These are phyloP conservation scores for Mortierella polycephala DNA, from an alignment of 371 early-diverging fungal species.

Conservation along the genomic window DNA sequence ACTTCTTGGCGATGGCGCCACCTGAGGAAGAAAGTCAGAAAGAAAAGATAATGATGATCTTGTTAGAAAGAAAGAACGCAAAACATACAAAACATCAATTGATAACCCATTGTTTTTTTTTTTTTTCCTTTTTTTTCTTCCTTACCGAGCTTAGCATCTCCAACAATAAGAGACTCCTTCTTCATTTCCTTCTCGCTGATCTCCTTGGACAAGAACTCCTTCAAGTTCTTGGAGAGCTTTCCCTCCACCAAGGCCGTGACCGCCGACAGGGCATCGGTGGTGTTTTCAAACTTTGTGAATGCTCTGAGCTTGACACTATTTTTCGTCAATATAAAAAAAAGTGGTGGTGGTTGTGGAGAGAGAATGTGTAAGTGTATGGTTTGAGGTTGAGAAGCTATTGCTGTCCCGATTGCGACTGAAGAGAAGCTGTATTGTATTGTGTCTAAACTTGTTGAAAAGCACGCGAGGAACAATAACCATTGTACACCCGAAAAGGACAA, in stretches of 20 bases:
- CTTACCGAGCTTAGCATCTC: slow-evolving; percentile 94
- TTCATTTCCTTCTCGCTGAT: slow-evolving; percentile 85
- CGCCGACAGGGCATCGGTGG: slow-evolving; percentile 95
- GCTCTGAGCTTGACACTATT: slow-evolving; percentile 90
- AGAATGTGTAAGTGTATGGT: neutral
- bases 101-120: too few relatives aligned
- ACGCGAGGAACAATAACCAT: too few relatives aligned
- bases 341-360: too few relatives aligned
- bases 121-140: neutral
- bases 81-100: too few relatives aligned
- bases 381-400: too few relatives aligned
- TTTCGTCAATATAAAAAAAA: too few relatives aligned
- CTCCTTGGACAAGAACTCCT: slow-evolving; percentile 88
- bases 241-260: slow-evolving; percentile 95
- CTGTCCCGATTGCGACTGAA: too few relatives aligned
- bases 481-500: too few relatives aligned
- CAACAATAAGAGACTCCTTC: slow-evolving; percentile 92
- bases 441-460: too few relatives aligned
- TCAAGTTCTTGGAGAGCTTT: slow-evolving; percentile 91
- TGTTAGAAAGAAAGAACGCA: neutral
- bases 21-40: slow-evolving; percentile 20
- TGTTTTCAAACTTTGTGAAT: slow-evolving; percentile 97
- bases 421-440: too few relatives aligned
- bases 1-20: slow-evolving; percentile 91
- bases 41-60: slow-evolving; percentile 23